Percentiles rank a stretch among this genome's conserved stretches.
Conservation (phyloP, 2,329 filamentous ascomycete species). For the Pyricularia grisea region DNA sequence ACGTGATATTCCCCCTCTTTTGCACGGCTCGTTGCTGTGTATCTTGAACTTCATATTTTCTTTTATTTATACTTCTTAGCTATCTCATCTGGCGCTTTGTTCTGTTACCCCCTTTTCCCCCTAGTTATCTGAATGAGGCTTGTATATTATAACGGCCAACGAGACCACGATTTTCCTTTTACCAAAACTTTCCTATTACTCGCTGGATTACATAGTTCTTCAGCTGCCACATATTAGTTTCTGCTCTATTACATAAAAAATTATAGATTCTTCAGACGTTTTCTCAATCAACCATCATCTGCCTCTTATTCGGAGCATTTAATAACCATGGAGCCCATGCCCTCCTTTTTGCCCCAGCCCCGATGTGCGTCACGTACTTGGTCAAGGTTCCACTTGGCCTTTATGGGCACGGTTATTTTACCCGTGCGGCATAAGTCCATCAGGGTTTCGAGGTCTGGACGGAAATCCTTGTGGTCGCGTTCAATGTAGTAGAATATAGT, state of each 20-base stretch:
- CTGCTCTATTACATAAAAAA: neutral
- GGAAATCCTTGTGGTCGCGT: conserved; percentile 22
- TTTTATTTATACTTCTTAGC: neutral
- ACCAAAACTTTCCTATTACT: neutral
- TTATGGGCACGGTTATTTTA: conserved; percentile 25
- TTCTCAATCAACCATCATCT: neutral
- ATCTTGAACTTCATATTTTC: too few relatives aligned
- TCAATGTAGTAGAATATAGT: conserved; percentile 26
- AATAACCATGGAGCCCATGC: conserved; percentile 26
- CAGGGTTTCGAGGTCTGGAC: conserved; percentile 19
- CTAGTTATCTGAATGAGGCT: neutral
- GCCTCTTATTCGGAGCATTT: neutral
- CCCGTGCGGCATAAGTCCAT: conserved; percentile 21
- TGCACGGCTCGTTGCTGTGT: too few relatives aligned
- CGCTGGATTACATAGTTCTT: neutral
- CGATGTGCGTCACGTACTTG: conserved; percentile 27
- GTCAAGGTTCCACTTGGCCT: conserved; percentile 29
- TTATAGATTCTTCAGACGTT: neutral
- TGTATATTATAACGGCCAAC: neutral
- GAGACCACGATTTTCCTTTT: neutral
- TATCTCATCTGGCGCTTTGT: neutral
- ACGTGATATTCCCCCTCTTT: too few relatives aligned
- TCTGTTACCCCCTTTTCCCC: neutral
- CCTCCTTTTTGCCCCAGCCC: conserved; percentile 22
- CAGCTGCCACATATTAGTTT: neutral